Conservation (phyloP, 179 eudicot species). For the Dionaea muscipula region DNA sequence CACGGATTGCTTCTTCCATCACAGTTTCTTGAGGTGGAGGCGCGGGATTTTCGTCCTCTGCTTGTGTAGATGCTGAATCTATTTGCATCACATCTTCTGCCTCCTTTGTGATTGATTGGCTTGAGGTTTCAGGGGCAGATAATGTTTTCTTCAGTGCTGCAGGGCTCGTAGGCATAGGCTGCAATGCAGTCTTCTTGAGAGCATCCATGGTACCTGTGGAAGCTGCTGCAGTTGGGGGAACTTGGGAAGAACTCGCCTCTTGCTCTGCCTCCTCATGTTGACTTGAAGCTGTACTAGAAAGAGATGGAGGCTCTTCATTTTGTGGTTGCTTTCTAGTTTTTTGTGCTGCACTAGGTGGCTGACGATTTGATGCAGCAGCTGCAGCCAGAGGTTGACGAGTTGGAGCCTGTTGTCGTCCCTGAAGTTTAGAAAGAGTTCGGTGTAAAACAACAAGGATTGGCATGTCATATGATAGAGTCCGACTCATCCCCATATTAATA, state of each 20-base stretch:
- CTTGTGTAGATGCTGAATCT: conserved; percentile 22
- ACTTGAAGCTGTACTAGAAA: conserved; percentile 40
- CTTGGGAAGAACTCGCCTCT: conserved; percentile 24
- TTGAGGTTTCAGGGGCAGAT: conserved; percentile 19
- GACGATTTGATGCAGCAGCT: conserved; percentile 16
- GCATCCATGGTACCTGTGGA: conserved; percentile 14
- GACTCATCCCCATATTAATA: too few relatives aligned
- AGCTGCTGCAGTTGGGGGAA: conserved; percentile 15
- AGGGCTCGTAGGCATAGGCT: conserved; percentile 9
- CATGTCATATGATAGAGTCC: too few relatives aligned
- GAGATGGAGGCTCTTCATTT: conserved; percentile 36
- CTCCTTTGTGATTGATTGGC: conserved; percentile 16
- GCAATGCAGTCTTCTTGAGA: conserved; percentile 12
- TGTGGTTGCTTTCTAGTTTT: conserved; percentile 13
- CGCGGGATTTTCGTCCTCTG: conserved; percentile 24
- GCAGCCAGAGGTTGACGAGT: conserved; percentile 25
- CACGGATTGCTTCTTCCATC: conserved; percentile 45
- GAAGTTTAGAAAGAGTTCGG: conserved; percentile 7
- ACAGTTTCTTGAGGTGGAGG: conserved; percentile 29
- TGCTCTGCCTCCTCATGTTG: conserved; percentile 30
- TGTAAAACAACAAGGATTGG: background rate
- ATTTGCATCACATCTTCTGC: conserved; percentile 23
- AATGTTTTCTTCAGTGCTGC: conserved; percentile 17
- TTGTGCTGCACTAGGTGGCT: conserved; percentile 6
- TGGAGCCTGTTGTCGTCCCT: conserved; percentile 38